Percentiles rank a stretch among this genome's conserved stretches.
Conservation (phyloP, 1,284 basidiomycete species). For the Gymnopus androsaceus region DNA sequence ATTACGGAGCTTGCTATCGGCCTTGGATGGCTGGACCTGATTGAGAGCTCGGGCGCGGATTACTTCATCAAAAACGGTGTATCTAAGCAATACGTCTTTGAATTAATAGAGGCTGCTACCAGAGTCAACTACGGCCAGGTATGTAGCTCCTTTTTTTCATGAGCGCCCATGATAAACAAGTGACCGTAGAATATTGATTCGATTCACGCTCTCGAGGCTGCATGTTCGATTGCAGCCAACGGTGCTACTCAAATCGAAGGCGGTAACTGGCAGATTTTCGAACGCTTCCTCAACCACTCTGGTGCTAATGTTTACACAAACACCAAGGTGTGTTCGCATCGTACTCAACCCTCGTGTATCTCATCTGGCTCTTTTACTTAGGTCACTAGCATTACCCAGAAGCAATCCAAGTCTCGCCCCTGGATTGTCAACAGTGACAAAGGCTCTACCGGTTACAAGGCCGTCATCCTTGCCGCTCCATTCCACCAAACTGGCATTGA, state of each 20-base stretch:
- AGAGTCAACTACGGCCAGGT: slow-evolving; percentile 91
- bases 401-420: slow-evolving; percentile 35
- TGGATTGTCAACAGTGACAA: slow-evolving; percentile 53
- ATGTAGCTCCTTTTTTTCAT: slow-evolving; percentile 21
- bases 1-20: slow-evolving; percentile 55
- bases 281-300: slow-evolving; percentile 74
- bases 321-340: slow-evolving; percentile 52
- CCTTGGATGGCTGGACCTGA: slow-evolving; percentile 56
- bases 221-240: slow-evolving; percentile 72
- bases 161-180: not conserved
- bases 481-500: slow-evolving; percentile 64
- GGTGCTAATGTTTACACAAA: slow-evolving; percentile 70
- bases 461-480: slow-evolving; percentile 78
- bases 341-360: not conserved
- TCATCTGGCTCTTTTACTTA: slow-evolving; percentile 26
- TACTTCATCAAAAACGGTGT: slow-evolving; percentile 64
- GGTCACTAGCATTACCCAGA: slow-evolving; percentile 53
- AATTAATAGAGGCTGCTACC: slow-evolving; percentile 83
- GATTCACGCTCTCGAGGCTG: slow-evolving; percentile 83
- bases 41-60: slow-evolving; percentile 57
- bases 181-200: slow-evolving; percentile 58
- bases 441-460: slow-evolving; percentile 55
- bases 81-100: slow-evolving; percentile 62
- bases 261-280: slow-evolving; percentile 89
- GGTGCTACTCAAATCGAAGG: slow-evolving; percentile 72